phyloP scores from a whole-genome alignment of 306 rosid species.

The Acacia crassicarpa region DNA sequence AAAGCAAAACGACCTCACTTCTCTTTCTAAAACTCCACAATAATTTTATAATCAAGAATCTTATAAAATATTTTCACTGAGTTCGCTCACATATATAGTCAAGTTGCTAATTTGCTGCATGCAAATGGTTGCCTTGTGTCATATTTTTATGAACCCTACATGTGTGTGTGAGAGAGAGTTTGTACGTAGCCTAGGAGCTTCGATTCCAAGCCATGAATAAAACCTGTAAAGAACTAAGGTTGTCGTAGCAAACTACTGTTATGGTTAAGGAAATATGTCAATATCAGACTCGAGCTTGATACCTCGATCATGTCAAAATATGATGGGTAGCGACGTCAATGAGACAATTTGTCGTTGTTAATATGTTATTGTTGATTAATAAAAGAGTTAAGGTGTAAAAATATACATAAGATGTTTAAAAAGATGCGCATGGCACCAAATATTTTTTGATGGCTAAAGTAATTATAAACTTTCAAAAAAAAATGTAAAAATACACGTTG shows the following conservation, averaged over 20 bases:
- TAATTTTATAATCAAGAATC: neutral
- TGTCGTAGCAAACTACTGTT: neutral
- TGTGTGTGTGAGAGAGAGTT: neutral
- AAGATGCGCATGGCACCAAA: no score
- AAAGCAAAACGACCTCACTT: neutral
- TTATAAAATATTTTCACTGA: neutral
- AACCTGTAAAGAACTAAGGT: neutral
- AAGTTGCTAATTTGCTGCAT: neutral
- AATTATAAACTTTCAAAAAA: no score
- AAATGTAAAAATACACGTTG: no score
- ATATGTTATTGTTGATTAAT: no score
- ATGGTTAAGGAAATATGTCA: neutral
- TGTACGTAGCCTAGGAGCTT: neutral
- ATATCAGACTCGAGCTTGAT: no score
- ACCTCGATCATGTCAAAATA: no score
- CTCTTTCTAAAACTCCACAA: neutral
- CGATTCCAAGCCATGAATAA: neutral
- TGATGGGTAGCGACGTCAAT: no score
- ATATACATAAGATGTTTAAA: no score
- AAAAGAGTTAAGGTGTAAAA: no score
- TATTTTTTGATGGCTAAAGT: no score
- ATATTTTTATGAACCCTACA: neutral
- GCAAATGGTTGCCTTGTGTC: neutral
- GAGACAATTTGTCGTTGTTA: no score
- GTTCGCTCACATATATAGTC: neutral